Evolutionary conservation across 139 green algal species (phyloP), one percentile per base, ranked within the genome.

Genomic region (Chloropicon primus): DNA sequence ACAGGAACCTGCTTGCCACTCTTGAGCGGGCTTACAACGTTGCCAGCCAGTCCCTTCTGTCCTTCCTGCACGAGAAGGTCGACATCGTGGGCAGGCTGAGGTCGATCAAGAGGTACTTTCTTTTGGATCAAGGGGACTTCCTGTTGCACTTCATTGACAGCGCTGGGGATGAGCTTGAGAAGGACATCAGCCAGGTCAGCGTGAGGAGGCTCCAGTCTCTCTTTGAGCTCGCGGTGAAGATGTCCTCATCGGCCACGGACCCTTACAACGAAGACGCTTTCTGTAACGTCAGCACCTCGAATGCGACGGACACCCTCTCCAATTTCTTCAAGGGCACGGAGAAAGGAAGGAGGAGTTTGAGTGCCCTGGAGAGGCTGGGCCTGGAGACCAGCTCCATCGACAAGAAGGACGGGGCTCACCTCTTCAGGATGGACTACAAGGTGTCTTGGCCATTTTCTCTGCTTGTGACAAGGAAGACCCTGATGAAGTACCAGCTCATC

Each of bases 401-500:
- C 2, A 84, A 74, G 54, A 75, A 28, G 72, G 76, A 26, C 17
- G 86, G 79, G 25, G 85, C 84, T 74, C 81, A 92, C 77, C 74
- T 86, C 54, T 88, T 93, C 74, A 84, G 92, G 79, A 84, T 91
- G 1, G 84, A 73, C 1, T 86, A 91, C 26, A 86, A 86, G 76
- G 77, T 88, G 71, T 79, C 71, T 2, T 97, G 93, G 93, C 93
- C 93, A 0, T 54, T 94, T 28, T 90, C 73, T 21, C 81, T 97
- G 25, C 88, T 97, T 26, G 84, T 94, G 22, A 84, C 84, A n/a
- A 77, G 86, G 28, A 73, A 83, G 3, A 83, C 89, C 73, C 80
- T 97, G 53, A 81, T 84, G n/a, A 88, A 91, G 78, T 97, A 97
- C 87, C 93, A 97, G 79, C 82, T 96, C 25, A 80, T 96, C 22